Evolutionary conservation across 2,329 filamentous ascomycete genomes (phyloP), one percentile per base, ranked within the genome.

Genomic region (Aspergillus cejpii): DNA sequence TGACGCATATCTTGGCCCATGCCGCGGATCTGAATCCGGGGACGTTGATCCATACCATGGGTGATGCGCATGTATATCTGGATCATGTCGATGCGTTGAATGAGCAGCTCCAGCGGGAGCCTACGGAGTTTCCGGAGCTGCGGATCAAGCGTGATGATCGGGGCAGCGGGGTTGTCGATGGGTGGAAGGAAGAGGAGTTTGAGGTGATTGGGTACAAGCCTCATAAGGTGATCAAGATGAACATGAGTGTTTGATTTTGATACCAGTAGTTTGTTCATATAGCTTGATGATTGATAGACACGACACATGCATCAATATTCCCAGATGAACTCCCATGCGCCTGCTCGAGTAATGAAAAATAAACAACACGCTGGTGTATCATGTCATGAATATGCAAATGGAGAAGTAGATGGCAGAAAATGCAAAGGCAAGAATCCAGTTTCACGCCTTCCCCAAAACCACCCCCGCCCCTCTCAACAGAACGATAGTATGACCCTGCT

Each of bases 1-100:
- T 98, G 31, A 96, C 90, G 33, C 90, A 97, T 66, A 97, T 98
- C 85, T 72, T 98, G 37, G 91, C 92, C 1, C 84, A 90, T 62
- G 88, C 85, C 8, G 89, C 85, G 61, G 84, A 90, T 55, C 69
- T 98, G 43, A 78, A 87, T 1, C 89, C 92, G 0, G 92, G 91
- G 0, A 91, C 80, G 41, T 76, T 98, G 50, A 92, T 89, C 29
- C 92, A 97, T 67, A 89, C 89, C 39, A 94, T 98, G 89, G 92
- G 92, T 11, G 92, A 98, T 67, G 88, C 91, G n/a, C 92, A 98
- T 67, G 84, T 98, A 1, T 98, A 98, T 68, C 70, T 84, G 6
- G 91, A 98, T 65, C 92, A 98, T 65, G 79, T 94, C 6, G 89
- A 94, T 43, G 90, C 92, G 10, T 73, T 98, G 46, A 78, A 84